Evolutionary conservation across 257 asterid genomes (phyloP), one percentile per base, ranked within the genome.

Genomic region (Paulownia fortunei): DNA sequence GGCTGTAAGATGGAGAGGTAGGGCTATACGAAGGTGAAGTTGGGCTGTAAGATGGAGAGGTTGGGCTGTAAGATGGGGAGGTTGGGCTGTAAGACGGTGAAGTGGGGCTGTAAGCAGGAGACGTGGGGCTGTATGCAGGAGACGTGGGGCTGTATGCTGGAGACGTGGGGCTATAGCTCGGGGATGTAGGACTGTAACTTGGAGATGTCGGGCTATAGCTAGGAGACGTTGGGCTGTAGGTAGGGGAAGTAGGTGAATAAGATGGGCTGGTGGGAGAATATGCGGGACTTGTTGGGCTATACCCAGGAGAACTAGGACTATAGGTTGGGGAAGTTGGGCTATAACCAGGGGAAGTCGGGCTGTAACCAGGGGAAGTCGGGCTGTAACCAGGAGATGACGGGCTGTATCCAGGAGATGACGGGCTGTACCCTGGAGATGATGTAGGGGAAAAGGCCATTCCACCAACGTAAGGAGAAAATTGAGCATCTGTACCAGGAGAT

Each of bases 301-400:
- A 96, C 62, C 96, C 94, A 39, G 97, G 97, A 51, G 98, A 96
- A 82, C 96, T 87, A 15, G 98, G 99, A 73, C 95, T 96, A 69
- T 96, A 96, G 21, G 96, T 88, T 16, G 99, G 99, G 30, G 98
- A 93, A 0, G 98, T 91, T 5, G 99, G 98, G 63, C 98, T 92
- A 24, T 94, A 94, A 2, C 92, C 93, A 5, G 98, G 98, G 2
- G 98, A 92, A 0, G 98, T 85, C 0, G 97, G 97, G 56, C 97
- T 93, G 79, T 93, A 95, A 0, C 93, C 96, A 1, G 97, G 97
- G 2, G 98, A 94, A 0, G 98, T 86, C 0, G 97, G 98, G 21
- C 97, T 94, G 32, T 94, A 94, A 0, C 97, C 96, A 4, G 97
- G 98, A 4, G 97, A 94, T 0, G 97, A 85, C 0, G 98, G 98